These are phyloP conservation scores for Eragrostis nindensis DNA, from an alignment of 176 grass and related monocot genomes.

Conservation along the genomic window DNA sequence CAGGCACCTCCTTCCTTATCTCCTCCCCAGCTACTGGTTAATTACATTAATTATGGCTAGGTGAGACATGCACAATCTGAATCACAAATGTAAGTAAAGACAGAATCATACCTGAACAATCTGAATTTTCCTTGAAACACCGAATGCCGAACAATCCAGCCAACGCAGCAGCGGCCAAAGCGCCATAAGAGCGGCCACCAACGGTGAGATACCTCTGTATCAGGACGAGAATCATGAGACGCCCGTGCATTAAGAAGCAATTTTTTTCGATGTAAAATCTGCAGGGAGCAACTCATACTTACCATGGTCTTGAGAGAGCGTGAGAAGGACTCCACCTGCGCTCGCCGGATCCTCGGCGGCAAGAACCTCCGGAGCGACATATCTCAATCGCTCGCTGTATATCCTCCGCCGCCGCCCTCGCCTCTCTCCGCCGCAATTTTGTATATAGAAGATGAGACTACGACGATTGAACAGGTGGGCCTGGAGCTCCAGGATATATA, in stretches of 20 bases:
- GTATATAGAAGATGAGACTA: too few relatives aligned
- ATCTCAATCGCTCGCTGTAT: neutral
- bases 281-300: neutral
- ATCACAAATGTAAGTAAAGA: too few relatives aligned
- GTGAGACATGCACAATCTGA: too few relatives aligned
- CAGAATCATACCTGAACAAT: too few relatives aligned
- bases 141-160: neutral
- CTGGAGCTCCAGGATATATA: too few relatives aligned
- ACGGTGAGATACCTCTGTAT: neutral
- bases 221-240: neutral
- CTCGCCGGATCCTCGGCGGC: neutral
- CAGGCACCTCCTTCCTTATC: neutral
- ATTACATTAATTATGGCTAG: neutral
- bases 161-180: neutral
- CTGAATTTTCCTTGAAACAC: too few relatives aligned
- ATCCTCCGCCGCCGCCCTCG: neutral
- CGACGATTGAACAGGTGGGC: too few relatives aligned
- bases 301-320: neutral
- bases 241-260: neutral
- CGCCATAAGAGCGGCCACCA: neutral
- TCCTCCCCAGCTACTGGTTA: neutral
- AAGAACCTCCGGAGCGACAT: neutral
- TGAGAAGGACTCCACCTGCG: neutral
- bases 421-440: neutral
- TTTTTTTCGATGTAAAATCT: neutral